Evolutionary conservation across 176 grass and related monocot genomes (phyloP).

Genomic region (Triticum turgidum): DNA sequence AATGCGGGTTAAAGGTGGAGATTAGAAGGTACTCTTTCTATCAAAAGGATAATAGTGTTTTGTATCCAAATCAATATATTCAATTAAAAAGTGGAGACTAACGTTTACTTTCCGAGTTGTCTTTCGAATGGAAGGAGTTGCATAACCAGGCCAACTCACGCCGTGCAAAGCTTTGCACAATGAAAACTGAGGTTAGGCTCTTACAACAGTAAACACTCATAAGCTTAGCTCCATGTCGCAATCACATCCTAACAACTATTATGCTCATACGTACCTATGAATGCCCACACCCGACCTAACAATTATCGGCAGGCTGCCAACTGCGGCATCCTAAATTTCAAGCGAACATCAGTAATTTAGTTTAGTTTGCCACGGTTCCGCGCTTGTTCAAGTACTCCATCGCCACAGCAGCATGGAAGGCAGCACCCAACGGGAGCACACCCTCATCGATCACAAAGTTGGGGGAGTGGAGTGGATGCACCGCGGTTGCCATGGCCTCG

Average conservation of each 20-base stretch:
- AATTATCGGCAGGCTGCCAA: background rate
- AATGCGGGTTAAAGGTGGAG: no score
- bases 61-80: no score
- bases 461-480: background rate
- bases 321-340: background rate
- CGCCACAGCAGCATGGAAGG: background rate
- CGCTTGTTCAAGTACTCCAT: slow-evolving; percentile 6
- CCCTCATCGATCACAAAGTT: slow-evolving; percentile 3
- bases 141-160: background rate
- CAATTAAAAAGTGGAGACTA: no score
- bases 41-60: no score
- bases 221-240: background rate
- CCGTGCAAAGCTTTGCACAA: background rate
- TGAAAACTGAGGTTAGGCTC: background rate
- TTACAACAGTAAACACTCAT: background rate
- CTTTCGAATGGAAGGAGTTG: background rate
- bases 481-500: background rate
- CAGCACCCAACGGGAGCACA: background rate
- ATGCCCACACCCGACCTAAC: background rate
- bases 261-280: no score
- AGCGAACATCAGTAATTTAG: background rate
- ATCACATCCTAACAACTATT: background rate
- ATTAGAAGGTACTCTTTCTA: background rate
- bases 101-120: background rate
- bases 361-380: background rate